Base-by-base conservation (phyloP, 176 grass and related monocot genomes). In the Rhynchospora tenuis region DNA sequence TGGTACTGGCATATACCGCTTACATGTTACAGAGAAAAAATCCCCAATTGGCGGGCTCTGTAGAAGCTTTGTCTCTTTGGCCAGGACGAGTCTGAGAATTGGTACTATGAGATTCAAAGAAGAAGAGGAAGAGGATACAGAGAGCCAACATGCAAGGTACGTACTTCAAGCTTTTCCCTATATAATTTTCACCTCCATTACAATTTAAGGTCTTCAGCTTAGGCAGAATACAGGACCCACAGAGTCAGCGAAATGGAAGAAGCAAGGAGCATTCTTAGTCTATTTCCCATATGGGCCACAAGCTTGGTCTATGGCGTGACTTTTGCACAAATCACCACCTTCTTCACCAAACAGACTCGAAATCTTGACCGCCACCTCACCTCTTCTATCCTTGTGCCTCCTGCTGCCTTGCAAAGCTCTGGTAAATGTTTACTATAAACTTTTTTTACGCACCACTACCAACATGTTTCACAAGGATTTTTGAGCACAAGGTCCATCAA, bases 241-340 rank as follows among this genome's bases (percentile, higher is more conserved):
- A 55, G n/a, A 7, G 50, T 50, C 24, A 26, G 24, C 10, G 45
- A 77, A 77, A 44, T 86, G 50, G 62, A 81, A 22, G 73, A 31
- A 84, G 75, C 4, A 15, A 57, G 17, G 15, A 54, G 46, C 42
- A 27, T 9, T 28, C 83, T 89, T 11, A 45, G 87, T 17, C 15
- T 93, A 67, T 84, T 93, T 5, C 83, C 86, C 7, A 93, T 93
- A 46, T 88, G 91, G 91, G 86, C 91, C 8, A 46, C 91, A 1
- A 83, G 83, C 83, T 59, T 93, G 16, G 58, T 88, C 51, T 88
- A 86, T 11, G 24, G 73, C 7, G 20, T 52, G 44, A 67, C 65
- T 17, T 59, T 48, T 7, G 43, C 87, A 1, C 85, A 88, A 27
- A 48, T 67, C 4, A 7, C 47, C 4, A 94, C 89, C 24, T 84